These are phyloP conservation scores for Dothistroma pini DNA, from an alignment of 2,329 filamentous ascomycete genomes.

Conservation along the genomic window DNA sequence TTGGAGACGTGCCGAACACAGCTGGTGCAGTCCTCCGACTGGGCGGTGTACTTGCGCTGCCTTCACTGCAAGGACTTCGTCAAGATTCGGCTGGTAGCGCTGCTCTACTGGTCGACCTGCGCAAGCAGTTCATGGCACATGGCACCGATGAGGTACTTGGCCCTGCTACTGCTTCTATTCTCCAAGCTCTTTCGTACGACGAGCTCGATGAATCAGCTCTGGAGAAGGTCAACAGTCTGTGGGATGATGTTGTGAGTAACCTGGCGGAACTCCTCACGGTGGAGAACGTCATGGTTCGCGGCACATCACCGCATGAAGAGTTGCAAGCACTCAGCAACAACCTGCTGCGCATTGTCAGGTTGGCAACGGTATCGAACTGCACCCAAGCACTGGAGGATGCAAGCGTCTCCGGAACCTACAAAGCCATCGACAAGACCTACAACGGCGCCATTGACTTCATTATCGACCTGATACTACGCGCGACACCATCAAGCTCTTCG, in stretches of 20 bases:
- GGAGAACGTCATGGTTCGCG: conserved; percentile 67
- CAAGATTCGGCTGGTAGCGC: conserved; percentile 80
- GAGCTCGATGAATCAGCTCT: conserved; percentile 85
- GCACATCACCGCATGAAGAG: conserved; percentile 55
- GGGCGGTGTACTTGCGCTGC: conserved; percentile 80
- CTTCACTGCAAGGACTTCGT: conserved; percentile 81
- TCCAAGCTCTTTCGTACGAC: conserved; percentile 81
- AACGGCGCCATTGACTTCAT: conserved; percentile 62
- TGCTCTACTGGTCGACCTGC: conserved; percentile 82
- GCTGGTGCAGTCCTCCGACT: conserved; percentile 81
- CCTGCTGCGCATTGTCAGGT: conserved; percentile 30
- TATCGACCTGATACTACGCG: conserved; percentile 68
- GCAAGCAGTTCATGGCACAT: conserved; percentile 90
- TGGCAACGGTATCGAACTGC: conserved; percentile 58
- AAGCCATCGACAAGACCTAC: conserved; percentile 22
- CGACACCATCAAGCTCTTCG: conserved; percentile 57
- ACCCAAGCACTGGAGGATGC: conserved; percentile 65
- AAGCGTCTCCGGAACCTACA: conserved; percentile 41
- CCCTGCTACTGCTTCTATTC: conserved; percentile 75
- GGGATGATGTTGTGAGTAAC: conserved; percentile 76
- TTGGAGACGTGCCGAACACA: conserved; percentile 81
- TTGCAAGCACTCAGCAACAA: conserved; percentile 33
- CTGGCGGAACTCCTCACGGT: conserved; percentile 65
- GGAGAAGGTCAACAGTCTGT: conserved; percentile 72
- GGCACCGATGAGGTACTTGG: conserved; percentile 79